Percentiles rank a stretch among this genome's conserved stretches.
Evolutionary conservation across 2,329 filamentous ascomycete genomes (phyloP).

Genomic region (Albifimbria verrucaria): DNA sequence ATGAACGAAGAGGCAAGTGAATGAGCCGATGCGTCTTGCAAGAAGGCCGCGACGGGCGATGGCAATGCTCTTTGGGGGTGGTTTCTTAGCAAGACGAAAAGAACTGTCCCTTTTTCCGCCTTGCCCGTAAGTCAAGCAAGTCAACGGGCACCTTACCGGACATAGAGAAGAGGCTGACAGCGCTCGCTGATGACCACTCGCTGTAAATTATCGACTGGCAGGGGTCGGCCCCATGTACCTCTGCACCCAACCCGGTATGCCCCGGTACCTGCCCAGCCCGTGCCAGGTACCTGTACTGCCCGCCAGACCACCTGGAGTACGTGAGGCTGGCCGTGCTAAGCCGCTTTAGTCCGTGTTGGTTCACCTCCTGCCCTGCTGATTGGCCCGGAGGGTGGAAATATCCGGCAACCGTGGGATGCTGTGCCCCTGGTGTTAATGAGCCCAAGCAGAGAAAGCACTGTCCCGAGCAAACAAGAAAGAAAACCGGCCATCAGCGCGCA

Average conservation of each 20-base stretch:
- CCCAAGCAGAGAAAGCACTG: not conserved
- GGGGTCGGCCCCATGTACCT: not conserved
- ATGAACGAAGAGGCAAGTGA: not conserved
- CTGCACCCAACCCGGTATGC: not conserved
- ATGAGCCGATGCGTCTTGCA: not conserved
- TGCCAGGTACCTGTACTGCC: not conserved
- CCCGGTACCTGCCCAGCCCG: not conserved
- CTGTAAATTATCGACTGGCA: not conserved
- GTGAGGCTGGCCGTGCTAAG: conserved; percentile 14
- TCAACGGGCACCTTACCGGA: not conserved
- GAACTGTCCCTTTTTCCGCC: not conserved
- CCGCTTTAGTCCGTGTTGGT: conserved; percentile 20
- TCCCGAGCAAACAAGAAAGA: not conserved
- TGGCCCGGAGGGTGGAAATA: conserved; percentile 25
- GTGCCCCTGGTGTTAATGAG: not conserved
- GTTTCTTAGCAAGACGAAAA: not conserved
- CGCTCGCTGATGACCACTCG: not conserved
- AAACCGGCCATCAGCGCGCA: too few relatives aligned
- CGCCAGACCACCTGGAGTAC: not conserved
- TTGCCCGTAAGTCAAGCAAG: not conserved
- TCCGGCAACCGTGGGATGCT: conserved; percentile 21
- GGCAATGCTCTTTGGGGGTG: not conserved
- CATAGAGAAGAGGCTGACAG: not conserved
- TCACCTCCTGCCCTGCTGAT: conserved; percentile 13
- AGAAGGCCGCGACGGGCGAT: not conserved